phyloP scores from a whole-genome alignment of 768 basidiomycete species.

The Phlegmacium glaucopus region DNA sequence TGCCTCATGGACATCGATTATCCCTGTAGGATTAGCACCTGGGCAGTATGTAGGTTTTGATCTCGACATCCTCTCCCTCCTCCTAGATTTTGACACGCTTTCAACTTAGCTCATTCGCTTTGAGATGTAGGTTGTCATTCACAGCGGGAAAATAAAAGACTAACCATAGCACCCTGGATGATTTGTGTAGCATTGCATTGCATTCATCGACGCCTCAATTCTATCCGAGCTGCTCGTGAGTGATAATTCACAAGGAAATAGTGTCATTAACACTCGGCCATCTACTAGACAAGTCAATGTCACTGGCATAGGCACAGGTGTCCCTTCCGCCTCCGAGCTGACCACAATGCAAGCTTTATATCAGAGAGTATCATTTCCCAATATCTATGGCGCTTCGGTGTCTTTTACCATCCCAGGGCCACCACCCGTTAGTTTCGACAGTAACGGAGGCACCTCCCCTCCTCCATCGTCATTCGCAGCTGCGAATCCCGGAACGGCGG shows the following conservation, averaged over 20 bases:
- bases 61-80: not conserved
- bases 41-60: conserved; percentile 46
- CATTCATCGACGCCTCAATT: conserved; percentile 42
- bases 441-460: conserved; percentile 15
- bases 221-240: conserved; percentile 50
- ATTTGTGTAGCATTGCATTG: conserved; percentile 36
- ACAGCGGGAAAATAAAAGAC: not conserved
- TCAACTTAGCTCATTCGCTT: conserved; percentile 39
- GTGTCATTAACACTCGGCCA: conserved; percentile 4
- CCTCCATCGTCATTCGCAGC: conserved; percentile 11
- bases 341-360: conserved; percentile 35
- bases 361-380: conserved; percentile 28
- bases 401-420: conserved; percentile 36
- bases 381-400: conserved; percentile 32
- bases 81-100: conserved; percentile 2
- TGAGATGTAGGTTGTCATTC: conserved; percentile 37
- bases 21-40: conserved; percentile 37
- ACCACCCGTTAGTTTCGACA: conserved; percentile 27
- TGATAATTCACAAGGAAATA: conserved; percentile 9
- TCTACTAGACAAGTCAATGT: conserved; percentile 32
- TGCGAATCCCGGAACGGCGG: conserved; percentile 5
- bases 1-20: conserved; percentile 39
- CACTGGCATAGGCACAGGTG: conserved; percentile 33
- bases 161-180: not conserved
- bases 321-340: conserved; percentile 30